phyloP scores from a whole-genome alignment of 164 flowering plant species.

The Stephania japonica region DNA sequence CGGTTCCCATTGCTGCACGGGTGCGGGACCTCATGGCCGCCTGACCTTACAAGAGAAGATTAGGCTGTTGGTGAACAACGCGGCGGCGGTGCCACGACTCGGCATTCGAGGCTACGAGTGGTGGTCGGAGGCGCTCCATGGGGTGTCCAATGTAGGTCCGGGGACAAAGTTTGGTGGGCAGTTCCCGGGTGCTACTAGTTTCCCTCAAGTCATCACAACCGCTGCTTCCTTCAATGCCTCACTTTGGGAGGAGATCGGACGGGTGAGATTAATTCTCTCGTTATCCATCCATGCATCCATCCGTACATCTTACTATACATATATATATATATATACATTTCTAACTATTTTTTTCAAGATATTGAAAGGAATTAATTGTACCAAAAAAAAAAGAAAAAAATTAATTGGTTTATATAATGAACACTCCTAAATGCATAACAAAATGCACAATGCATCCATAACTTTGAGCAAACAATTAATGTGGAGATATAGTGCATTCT shows the following conservation, averaged over 20 bases:
- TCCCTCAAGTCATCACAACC: conserved; percentile 88
- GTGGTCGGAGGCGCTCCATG: conserved; percentile 99
- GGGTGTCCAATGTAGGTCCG: conserved; percentile 80
- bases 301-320: not conserved
- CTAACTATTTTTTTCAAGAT: no score
- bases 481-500: no score
- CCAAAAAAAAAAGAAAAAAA: no score
- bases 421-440: no score
- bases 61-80: conserved; percentile 56
- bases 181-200: conserved; percentile 77
- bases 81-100: conserved; percentile 65
- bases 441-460: no score
- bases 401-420: no score
- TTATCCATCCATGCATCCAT: not conserved
- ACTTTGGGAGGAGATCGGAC: conserved; percentile 80
- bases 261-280: conserved; percentile 29
- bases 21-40: conserved; percentile 64
- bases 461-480: no score
- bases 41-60: conserved; percentile 75
- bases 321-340: no score
- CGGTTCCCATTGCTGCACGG: conserved; percentile 30
- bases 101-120: conserved; percentile 82
- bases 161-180: conserved; percentile 62
- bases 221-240: conserved; percentile 82
- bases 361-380: no score